Conservation (phyloP, 1,139 yeast genomes). For the Trichomonascaceae sp. region DNA sequence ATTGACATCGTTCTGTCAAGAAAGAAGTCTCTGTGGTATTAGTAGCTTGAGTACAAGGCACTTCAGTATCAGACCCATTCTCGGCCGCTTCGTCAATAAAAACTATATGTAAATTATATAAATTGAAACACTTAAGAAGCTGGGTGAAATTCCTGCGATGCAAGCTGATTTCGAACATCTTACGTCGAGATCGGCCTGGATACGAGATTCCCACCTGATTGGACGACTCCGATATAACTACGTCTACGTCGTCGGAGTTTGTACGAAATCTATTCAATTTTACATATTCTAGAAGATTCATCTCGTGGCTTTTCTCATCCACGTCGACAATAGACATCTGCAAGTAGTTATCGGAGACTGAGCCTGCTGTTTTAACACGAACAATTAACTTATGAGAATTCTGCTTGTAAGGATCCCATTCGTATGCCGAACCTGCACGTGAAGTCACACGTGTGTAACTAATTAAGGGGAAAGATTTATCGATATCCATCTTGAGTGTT, state of each 20-base stretch:
- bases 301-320: not conserved
- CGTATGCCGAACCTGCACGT: not conserved
- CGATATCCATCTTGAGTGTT: not conserved
- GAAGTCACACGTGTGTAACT: not conserved
- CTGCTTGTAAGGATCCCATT: not conserved
- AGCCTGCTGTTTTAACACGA: not conserved
- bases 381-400: not conserved
- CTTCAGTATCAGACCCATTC: not conserved
- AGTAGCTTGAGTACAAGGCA: not conserved
- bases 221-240: not conserved
- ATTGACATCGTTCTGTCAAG: not conserved
- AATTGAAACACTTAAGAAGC: not conserved
- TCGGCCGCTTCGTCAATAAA: not conserved
- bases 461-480: not conserved
- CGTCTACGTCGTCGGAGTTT: not conserved
- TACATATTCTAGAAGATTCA: not conserved
- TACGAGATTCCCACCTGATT: not conserved
- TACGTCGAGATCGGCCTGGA: not conserved
- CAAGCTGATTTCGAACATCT: not conserved
- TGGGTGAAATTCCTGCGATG: not conserved
- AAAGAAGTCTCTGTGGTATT: not conserved
- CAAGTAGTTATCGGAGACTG: not conserved
- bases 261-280: not conserved
- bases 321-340: not conserved
- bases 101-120: not conserved